Base-by-base conservation (phyloP, 2,329 filamentous ascomycete species). In the Trichoderma semiorbis region DNA sequence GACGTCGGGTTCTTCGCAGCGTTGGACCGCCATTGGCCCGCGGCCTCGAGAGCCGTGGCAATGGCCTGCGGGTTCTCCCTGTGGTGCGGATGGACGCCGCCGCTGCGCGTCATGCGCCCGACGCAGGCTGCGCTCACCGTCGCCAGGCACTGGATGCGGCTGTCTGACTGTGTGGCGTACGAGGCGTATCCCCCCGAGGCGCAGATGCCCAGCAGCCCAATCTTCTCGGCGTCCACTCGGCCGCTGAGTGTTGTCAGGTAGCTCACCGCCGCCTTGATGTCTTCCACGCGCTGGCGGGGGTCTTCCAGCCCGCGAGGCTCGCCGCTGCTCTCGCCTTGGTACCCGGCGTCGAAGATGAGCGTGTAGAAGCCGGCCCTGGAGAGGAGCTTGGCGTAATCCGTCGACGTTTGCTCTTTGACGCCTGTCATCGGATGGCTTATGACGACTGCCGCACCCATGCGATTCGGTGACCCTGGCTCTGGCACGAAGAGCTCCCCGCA, bases 141-240 rank as follows among this genome's bases (percentile, higher is more conserved):
- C 3, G 79, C 82, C 7, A 81, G 73, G 8, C 81, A 81, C 68
- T 80, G 80, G 73, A 84, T 80, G n/a, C 82, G 81, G 11, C 72
- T 57, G 61, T 84, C 80, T 4, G 79, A 76, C 69, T 80, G 77
- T 7, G 82, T 78, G 1, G 82, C 80, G 63, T 76, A 78, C 7
- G 77, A 73, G 2, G 75, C 78, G 64, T 83, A 84, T 10, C 80
- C 80, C 14, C 83, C 82, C 0, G 77, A 78, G 1, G 78, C 80
- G 68, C 81, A 83, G 67, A 84, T 81, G 2, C 82, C 82, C 0
- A 84, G 73, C 1, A 79, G 78, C 5, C 78, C 81, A 36, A 84
- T 84, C n/a, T 75, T 74, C 2, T 79, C 73, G 0, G 76, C 66
- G 69, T 83, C 76, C 21, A 83, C 78, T 18, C 30, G 39, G 2